Base-by-base conservation (phyloP, 371 early-diverging fungal genomes). In the Batkoa obscura region DNA sequence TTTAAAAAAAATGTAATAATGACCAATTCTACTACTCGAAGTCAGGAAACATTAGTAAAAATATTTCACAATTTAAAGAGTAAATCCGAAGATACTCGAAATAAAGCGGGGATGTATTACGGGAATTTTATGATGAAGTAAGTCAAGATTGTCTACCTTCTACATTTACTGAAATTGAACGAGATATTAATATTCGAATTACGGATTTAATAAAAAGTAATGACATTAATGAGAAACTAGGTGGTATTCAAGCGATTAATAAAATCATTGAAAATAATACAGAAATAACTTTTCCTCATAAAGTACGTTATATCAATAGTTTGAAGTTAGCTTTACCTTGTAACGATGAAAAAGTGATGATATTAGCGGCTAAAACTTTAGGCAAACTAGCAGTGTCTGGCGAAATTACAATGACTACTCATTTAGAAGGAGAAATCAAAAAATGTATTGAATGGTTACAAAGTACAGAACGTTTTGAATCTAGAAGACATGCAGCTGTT, bases 401-500 rank as follows among this genome's bases (percentile, higher is more conserved):
- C 30, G 81, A 84, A 13, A 80, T 87, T 0, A 68, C 86, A 41
- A 86, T 84, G 1, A 81, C 89, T 4, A 87, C 88, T 60, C 75
- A 84, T 54, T 88, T 90, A 1, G 88, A 90, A 56, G 80, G 81
- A 49, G 89, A 93, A 66, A 83, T 90, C 6, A 87, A 87, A 62
- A 72, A 86, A 55, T 85, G 89, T 0, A 59, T 93, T 23, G 94
- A 93, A 65, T 90, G 88, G 86, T 68, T 93, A 41, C 88, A 87
- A 66, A 84, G 81, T 78, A 66, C 10, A 46, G 86, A 86, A 50
- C 71, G 83, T 9, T 74, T 75, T 38, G 90, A 92, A 56, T 71
- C 79, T 0, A 70, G 87, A 52, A 71, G 91, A 42, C 78, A 87
- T 63, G 88, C 94, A 2, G 89, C 95, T 42, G 88, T 93, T 4